phyloP scores from a whole-genome alignment of 2,329 filamentous ascomycete genomes.

The Paraconiothyrium brasiliense region DNA sequence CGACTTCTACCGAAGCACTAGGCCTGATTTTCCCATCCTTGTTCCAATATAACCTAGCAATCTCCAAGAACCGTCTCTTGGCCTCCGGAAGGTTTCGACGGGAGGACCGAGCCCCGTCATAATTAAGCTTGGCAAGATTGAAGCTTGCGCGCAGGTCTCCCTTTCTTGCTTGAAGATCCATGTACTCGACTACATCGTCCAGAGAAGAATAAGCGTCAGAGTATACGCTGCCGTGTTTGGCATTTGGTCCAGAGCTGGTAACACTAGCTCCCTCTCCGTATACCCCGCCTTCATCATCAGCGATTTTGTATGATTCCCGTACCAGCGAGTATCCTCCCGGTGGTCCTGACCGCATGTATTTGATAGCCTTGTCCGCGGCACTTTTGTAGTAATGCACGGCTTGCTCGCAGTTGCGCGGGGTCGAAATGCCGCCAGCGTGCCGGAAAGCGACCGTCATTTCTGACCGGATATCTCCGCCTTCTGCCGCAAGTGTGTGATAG shows the following conservation, averaged over 20 bases:
- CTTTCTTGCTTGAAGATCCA: constrained; percentile 89
- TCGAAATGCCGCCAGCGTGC: constrained; percentile 84
- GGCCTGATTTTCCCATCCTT: constrained; percentile 78
- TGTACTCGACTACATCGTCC: constrained; percentile 93
- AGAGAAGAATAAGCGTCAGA: constrained; percentile 86
- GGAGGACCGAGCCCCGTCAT: constrained; percentile 82
- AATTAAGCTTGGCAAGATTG: constrained; percentile 84
- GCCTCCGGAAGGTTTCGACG: constrained; percentile 77
- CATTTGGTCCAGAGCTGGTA: constrained; percentile 84
- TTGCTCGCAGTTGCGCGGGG: constrained; percentile 83
- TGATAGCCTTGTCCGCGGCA: constrained; percentile 91
- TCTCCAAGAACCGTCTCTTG: constrained; percentile 80
- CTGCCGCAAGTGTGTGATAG: constrained; percentile 93
- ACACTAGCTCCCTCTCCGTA: constrained; percentile 96
- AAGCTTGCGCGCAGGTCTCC: constrained; percentile 89
- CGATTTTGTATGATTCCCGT: constrained; percentile 82
- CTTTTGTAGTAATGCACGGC: constrained; percentile 90
- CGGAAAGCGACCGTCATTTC: constrained; percentile 95
- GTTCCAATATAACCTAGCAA: constrained; percentile 83
- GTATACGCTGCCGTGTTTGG: constrained; percentile 74
- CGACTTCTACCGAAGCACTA: constrained; percentile 74
- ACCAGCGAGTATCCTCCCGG: constrained; percentile 84
- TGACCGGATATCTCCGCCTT: constrained; percentile 81
- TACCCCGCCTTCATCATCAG: constrained; percentile 89
- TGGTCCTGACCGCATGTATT: constrained; percentile 87